Base-by-base conservation (phyloP, 805 yeast species). In the Lipomyces sp. region DNA sequence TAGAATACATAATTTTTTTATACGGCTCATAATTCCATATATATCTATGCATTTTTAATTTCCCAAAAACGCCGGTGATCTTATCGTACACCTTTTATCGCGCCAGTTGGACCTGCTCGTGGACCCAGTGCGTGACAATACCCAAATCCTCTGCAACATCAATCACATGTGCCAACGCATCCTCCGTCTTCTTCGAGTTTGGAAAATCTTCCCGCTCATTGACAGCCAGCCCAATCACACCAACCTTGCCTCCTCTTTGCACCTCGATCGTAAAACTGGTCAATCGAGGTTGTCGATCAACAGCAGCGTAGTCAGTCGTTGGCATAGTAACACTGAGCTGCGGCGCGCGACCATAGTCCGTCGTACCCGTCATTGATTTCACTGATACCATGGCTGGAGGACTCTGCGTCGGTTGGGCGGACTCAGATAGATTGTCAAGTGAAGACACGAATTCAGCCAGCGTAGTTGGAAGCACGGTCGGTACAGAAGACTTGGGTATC, bases 111-210 rank as follows among this genome's bases (percentile, higher is more conserved):
- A 56, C 58, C 50, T 61, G 67, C 53, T 61, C 64, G 7, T 62
- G 32, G 10, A 64, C 45, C 69, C 69, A 66, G n/a, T 57, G 63
- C 13, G 60, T 53, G 2, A 37, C 58, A 29, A 66, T 63, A 8
- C 69, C 70, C 33, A 66, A 33, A 33, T 66, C 70, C 42, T 66
- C 70, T 4, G 70, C 50, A 10, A 64, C 54, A 34, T 50, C 24
- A 11, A 61, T 18, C 30, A 61, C 67, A 34, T 61, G 53, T 18
- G 18, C 63, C 35, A 64, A 15, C n/a, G 53, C 24, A 48, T 39
- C 35, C 55, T 57, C 57, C 3, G 61, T 35, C n/a, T 57, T 48
- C n/a, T 42, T 33, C 32, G 53, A 57, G 11, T 63, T 60, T 11
- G 18, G 29, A 30, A 50, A 57, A 24, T 64, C 51, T 13, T 35